Percentiles rank a stretch among this genome's conserved stretches.
Conservation (phyloP, 2,329 filamentous ascomycete genomes). For the Botrytis tulipae region DNA sequence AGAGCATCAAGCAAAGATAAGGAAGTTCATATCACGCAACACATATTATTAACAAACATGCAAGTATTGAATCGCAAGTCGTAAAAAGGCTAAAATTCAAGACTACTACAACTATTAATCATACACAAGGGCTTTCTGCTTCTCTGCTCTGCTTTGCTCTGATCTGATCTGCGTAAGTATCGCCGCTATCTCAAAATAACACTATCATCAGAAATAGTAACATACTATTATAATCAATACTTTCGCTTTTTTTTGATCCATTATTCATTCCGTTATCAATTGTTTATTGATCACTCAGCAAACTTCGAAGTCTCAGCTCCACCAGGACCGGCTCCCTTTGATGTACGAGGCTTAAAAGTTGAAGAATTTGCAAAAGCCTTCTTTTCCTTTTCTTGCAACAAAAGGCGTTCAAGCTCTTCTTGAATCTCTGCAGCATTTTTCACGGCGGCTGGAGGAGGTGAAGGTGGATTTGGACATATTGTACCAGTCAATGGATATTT, state of each 20-base stretch:
- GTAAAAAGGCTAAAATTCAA: slow-evolving; percentile 11
- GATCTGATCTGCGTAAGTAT: neutral
- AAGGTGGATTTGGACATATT: slow-evolving; percentile 16
- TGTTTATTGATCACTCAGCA: neutral
- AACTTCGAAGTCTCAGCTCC: neutral
- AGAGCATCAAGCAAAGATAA: neutral
- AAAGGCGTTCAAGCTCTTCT: slow-evolving; percentile 18
- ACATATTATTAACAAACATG: neutral
- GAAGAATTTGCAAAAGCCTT: slow-evolving; percentile 12
- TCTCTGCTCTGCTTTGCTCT: neutral
- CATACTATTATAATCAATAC: slow-evolving; percentile 13
- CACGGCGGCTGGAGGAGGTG: neutral
- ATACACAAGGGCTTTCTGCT: slow-evolving; percentile 13
- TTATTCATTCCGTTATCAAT: neutral
- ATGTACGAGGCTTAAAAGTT: neutral
- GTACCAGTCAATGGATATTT: slow-evolving; percentile 39
- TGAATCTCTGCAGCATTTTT: slow-evolving; percentile 20
- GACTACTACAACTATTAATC: slow-evolving; percentile 14
- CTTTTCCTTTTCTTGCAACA: slow-evolving; percentile 22
- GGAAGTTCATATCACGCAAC: neutral
- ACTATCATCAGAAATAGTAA: neutral
- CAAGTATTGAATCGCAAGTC: neutral
- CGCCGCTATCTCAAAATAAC: slow-evolving; percentile 10
- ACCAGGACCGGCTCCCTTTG: neutral
- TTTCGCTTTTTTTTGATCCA: slow-evolving; percentile 13